Base-by-base conservation (phyloP, 2,329 filamentous ascomycete genomes). In the Hypocreales sp. region DNA sequence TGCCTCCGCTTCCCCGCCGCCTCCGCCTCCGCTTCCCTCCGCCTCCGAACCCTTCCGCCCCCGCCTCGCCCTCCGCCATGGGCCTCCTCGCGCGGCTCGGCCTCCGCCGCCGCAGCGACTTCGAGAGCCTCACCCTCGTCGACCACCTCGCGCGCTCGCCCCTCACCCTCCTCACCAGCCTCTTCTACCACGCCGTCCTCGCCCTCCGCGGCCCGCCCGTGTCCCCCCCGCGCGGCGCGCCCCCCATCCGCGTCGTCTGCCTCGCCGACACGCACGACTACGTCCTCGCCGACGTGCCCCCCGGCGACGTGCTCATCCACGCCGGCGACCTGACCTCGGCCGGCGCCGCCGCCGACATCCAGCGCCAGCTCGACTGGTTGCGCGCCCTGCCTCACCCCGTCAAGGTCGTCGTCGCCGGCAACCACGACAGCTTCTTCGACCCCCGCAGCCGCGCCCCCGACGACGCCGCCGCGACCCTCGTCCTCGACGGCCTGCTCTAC, bases 351-450 rank as follows among this genome's bases (percentile, higher is more conserved):
- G 58, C 60, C 9, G 77, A 83, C 34, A 74, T 95, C 30, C 83
- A 93, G 55, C 59, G 56, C n/a, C 78, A 90, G 41, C 61, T 94
- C 23, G 70, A 92, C 56, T 94, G 83, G 83, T 61, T 94, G 9
- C 66, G 62, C 25, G 58, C 60, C 4, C 65, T 86, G 7, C 79
- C 81, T 0, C 83, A 93, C 44, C 55, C 56, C 20, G 67, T 92
- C 49, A 92, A 93, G 51, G 62, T 94, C 15, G 67, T 86, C 20
- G 72, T 95, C 18, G 72, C 73, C 18, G 87, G 87, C 1, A 94
- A 94, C 46, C 87, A 94, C 49, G 87, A 94, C 46, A 76, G 72
- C 41, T 92, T 72, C 58, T 79, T 92, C 34, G 87, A 92, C 49
- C 59, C 67, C 15, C 59, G 61, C 19, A 72, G 71, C 10, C 64